Conservation (phyloP, 108 stramenopile species). For the Chaetoceros tenuissimus region DNA sequence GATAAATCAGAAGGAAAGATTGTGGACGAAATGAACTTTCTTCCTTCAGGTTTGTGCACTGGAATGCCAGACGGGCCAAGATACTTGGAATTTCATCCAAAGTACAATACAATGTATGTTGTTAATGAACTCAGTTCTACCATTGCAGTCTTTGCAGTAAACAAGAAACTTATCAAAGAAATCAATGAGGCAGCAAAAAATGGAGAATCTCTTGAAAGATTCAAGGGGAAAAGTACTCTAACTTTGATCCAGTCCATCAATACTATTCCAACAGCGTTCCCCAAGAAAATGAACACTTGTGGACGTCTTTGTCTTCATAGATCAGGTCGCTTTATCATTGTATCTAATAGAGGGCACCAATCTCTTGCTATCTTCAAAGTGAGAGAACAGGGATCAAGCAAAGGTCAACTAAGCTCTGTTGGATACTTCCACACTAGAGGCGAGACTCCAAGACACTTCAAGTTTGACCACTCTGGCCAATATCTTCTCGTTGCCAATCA, state of each 20-base stretch:
- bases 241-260: conserved; percentile 79
- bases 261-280: conserved; percentile 85
- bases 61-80: conserved; percentile 87
- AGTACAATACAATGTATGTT: conserved; percentile 76
- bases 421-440: conserved; percentile 92
- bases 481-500: conserved; percentile 91
- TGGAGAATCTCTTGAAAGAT: conserved; percentile 56
- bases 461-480: conserved; percentile 86
- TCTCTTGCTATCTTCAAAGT: conserved; percentile 83
- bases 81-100: conserved; percentile 87
- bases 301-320: conserved; percentile 87
- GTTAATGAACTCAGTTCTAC: conserved; percentile 88
- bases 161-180: conserved; percentile 56
- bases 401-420: conserved; percentile 63
- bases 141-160: conserved; percentile 80
- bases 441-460: conserved; percentile 90
- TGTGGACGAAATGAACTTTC: conserved; percentile 47
- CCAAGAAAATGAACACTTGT: conserved; percentile 86
- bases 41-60: conserved; percentile 73
- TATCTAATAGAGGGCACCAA: conserved; percentile 94
- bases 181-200: conserved; percentile 45
- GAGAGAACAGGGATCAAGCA: conserved; percentile 45
- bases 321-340: conserved; percentile 80
- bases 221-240: conserved; percentile 68
- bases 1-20: conserved; percentile 49